Base-by-base conservation (phyloP, 768 basidiomycete genomes). In the Neoboletus magnificus region DNA sequence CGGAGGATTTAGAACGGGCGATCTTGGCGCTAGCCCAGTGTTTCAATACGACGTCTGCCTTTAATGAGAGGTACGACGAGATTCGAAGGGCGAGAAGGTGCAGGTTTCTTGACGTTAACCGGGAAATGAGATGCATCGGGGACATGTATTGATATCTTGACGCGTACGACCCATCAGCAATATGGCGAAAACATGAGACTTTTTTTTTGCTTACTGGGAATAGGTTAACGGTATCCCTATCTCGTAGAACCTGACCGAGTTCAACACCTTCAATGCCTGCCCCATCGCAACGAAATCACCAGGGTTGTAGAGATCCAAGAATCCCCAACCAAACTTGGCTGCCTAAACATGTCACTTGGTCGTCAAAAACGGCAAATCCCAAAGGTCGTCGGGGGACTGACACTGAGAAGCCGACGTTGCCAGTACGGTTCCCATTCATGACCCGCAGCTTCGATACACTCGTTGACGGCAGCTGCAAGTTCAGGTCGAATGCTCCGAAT, bases 21-120 rank as follows among this genome's bases (percentile, higher is more conserved):
- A 99, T 97, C 71, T 97, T 96, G 1, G 92, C 88, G 56, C 85
- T 86, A 1, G 97, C 97, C 97, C 97, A 99, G 66, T 98, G 96
- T 59, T 87, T 91, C 40, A 99, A 76, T 1, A 98, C 93, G 0
- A 83, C 81, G 59, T 94, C 89, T 1, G 93, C 89, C 49, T 90
- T 88, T 43, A 98, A 77, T 16, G 82, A 81, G 30, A 98, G 80
- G 72, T 86, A 93, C 1, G 83, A 79, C 3, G 95, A 94, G 59
- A 98, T 86, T 25, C 94, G 86, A 18, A 98, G 83, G 9, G 96
- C 93, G 43, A 98, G 85, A 1, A 98, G 82, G 66, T 99, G 95
- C 57, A 93, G 78, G 59, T 92, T 92, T 15, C 94, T 86, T 0
- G 92, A 81, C 8, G 92, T 90, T 22, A 99, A 78, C 6, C 94